Evolutionary conservation across 495 filamentous ascomycete genomes (phyloP).

Genomic region (Darksidea phi): DNA sequence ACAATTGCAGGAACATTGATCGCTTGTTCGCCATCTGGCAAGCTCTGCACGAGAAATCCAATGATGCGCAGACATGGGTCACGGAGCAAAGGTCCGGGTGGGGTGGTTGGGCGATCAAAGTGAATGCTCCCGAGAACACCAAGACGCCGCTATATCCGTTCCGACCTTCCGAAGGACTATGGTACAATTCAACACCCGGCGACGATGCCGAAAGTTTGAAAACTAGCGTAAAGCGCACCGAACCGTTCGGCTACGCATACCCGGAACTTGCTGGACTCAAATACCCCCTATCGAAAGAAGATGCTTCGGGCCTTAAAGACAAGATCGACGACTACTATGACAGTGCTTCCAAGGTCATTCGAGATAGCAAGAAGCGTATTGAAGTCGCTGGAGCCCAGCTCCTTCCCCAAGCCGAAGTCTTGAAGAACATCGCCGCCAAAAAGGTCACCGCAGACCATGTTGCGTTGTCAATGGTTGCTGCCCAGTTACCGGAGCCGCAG

Average conservation of each 20-base stretch:
- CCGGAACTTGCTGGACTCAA: neutral
- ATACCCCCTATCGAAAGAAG: neutral
- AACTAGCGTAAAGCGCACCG: neutral
- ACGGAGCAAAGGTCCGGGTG: neutral
- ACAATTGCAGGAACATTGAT: neutral
- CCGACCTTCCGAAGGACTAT: neutral
- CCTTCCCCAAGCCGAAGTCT: neutral
- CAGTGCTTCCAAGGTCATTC: neutral
- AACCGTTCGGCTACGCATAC: neutral
- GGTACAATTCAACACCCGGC: neutral
- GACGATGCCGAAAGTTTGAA: neutral
- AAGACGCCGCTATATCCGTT: neutral
- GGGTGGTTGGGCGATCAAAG: neutral
- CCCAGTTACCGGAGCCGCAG: neutral
- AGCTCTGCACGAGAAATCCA: neutral
- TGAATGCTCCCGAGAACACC: neutral
- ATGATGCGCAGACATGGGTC: neutral
- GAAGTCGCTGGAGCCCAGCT: neutral
- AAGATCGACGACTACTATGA: neutral
- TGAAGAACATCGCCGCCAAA: neutral
- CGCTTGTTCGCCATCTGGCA: constrained; percentile 2
- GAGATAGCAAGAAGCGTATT: neutral
- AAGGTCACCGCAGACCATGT: neutral
- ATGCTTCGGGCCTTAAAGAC: neutral
- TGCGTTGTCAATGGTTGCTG: neutral